Evolutionary conservation across 306 rosid genomes (phyloP).

Genomic region (Quercus suber): DNA sequence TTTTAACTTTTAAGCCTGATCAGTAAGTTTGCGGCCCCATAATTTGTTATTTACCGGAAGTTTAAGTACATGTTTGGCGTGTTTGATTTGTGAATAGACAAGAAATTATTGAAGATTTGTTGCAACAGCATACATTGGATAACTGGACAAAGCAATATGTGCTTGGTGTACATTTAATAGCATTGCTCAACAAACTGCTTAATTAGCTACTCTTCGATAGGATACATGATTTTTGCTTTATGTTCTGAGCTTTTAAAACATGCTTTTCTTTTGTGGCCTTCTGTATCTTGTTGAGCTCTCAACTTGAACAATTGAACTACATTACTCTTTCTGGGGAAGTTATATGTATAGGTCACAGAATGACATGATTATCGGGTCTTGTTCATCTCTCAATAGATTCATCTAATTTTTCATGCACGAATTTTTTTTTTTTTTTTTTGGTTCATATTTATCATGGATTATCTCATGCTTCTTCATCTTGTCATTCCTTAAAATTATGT

Average conservation of each 20-base stretch:
- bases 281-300: not conserved
- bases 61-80: not conserved
- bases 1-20: too few species aligned
- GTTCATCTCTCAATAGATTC: not conserved
- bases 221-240: not conserved
- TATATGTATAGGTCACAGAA: not conserved
- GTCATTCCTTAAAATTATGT: not conserved
- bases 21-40: too few species aligned
- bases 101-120: not conserved
- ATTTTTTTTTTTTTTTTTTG: not conserved
- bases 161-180: not conserved
- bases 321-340: not conserved
- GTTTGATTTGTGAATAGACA: not conserved
- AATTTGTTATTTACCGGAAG: not conserved
- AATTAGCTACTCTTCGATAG: not conserved
- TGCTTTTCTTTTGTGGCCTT: not conserved
- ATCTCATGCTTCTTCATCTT: not conserved
- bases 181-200: not conserved
- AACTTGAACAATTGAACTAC: not conserved
- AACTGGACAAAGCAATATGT: not conserved
- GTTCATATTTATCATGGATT: not conserved
- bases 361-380: not conserved
- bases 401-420: not conserved
- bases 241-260: not conserved
- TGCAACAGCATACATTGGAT: not conserved